Evolutionary conservation across 176 grass and related monocot species (phyloP).

Genomic region (Alloteropsis semialata): DNA sequence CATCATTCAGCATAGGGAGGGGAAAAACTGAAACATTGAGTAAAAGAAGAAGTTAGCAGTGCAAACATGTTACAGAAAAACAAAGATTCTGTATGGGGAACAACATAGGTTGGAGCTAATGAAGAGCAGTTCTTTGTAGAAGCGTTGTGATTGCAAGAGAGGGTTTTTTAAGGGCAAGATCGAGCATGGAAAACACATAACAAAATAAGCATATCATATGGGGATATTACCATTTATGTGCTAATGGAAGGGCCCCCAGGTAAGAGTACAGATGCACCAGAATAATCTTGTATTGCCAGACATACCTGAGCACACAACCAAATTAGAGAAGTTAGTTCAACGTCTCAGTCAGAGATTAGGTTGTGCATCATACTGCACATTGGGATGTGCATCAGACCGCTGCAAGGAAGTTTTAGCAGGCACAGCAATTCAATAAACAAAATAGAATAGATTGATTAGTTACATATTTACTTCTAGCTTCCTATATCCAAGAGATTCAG

Average conservation of each 20-base stretch:
- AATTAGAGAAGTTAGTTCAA: constrained; percentile 32
- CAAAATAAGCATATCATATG: not conserved
- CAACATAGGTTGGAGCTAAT: not conserved
- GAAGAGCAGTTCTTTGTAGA: not conserved
- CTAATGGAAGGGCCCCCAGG: constrained; percentile 70
- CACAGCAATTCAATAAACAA: not conserved
- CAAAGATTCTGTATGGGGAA: not conserved
- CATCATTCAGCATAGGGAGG: not conserved
- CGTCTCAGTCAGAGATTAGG: constrained; percentile 3
- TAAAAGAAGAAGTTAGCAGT: constrained; percentile 8
- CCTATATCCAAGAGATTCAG: not conserved
- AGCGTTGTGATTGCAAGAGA: not conserved
- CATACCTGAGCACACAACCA: constrained; percentile 53
- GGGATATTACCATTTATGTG: constrained; percentile 74
- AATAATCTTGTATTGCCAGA: constrained; percentile 85
- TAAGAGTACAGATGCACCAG: constrained; percentile 87
- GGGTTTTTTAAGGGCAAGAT: not conserved
- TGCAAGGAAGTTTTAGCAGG: not conserved
- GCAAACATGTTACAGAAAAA: not conserved
- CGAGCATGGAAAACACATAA: not conserved
- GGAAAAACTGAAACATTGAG: not conserved
- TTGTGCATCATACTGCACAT: not conserved
- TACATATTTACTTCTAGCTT: not conserved
- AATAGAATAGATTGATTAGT: not conserved
- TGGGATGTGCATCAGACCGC: not conserved